phyloP scores from a whole-genome alignment of 257 asterid genomes.

The Linaria vulgaris region DNA sequence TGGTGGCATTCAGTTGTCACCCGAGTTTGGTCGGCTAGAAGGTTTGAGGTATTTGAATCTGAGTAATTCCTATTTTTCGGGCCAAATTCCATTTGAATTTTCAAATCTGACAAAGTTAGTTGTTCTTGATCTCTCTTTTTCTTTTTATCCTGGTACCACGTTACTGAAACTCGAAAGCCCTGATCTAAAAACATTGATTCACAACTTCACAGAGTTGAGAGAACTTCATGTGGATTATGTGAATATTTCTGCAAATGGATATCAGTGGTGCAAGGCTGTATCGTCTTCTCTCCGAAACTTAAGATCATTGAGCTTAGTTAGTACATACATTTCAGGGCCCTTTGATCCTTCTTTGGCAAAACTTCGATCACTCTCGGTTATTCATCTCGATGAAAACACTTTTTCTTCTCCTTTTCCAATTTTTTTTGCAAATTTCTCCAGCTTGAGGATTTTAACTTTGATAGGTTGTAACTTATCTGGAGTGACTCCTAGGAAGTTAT shows the following conservation, averaged over 20 bases:
- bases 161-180: constrained; percentile 32
- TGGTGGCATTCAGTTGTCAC: constrained; percentile 20
- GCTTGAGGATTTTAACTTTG: constrained; percentile 31
- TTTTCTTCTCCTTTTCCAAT: constrained; percentile 40
- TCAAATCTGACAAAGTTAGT: constrained; percentile 38
- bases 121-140: constrained; percentile 47
- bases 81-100: constrained; percentile 40
- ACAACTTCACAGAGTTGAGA: no score
- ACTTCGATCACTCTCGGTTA: constrained; percentile 39
- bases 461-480: constrained; percentile 36
- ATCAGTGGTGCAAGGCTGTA: constrained; percentile 41
- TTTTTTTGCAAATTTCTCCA: constrained; percentile 40
- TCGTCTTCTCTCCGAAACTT: constrained; percentile 42
- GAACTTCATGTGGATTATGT: no score
- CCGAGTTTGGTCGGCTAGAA: constrained; percentile 35
- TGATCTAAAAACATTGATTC: no score
- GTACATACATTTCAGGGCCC: constrained; percentile 38
- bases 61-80: constrained; percentile 42
- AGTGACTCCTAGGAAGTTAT: no score
- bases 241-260: no score
- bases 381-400: no score
- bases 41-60: constrained; percentile 42
- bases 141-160: no score
- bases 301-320: constrained; percentile 43
- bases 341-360: constrained; percentile 32